Base-by-base conservation (phyloP, 2,329 filamentous ascomycete genomes). In the Talaromyces sp. region DNA sequence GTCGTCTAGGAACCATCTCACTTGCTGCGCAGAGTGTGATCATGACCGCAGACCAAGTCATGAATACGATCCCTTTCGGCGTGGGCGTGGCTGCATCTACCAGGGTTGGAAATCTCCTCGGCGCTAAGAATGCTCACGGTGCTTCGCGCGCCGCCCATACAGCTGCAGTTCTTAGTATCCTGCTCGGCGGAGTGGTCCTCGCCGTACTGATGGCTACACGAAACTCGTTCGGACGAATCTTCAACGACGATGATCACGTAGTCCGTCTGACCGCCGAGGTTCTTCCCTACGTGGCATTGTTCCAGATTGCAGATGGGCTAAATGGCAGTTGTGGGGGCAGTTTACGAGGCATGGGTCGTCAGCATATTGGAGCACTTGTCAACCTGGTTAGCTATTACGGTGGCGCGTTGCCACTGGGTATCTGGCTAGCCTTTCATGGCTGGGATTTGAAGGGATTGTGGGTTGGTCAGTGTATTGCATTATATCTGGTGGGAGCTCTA, bases 261-360 rank as follows among this genome's bases (percentile, higher is more conserved):
- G 83, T 96, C 50, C 80, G 75, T 9, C 85, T 96, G 0, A 93
- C 93, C 0, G 86, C 89, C 0, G 80, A 96, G 16, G 90, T 96
- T 31, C 88, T 96, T 82, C 93, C 93, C 0, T 94, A 89, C 71
- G 92, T 96, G 0, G 93, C 92, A 0, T 81, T 96, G 2, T 96
- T 96, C 77, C 92, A 96, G 79, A 93, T 96, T 66, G 92, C 92
- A 0, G 92, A 96, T 74, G 93, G 92, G 0, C 79, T 96, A 39
- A 95, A 95, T 71, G 92, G 92, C 1, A 90, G 87, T 66, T 96
- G 92, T 73, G 92, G 93, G 1, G 92, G 93, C 1, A 87, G 88
- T 22, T 79, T 96, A 14, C 80, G 92, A 68, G 93, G 92, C 0
- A 95, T 94, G 91, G 93, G 92, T 2, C 81, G 90, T 63, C 92